Evolutionary conservation across 345 rosid genomes (phyloP), one percentile per base, ranked within the genome.

Genomic region (Diplotaxis tenuifolia): DNA sequence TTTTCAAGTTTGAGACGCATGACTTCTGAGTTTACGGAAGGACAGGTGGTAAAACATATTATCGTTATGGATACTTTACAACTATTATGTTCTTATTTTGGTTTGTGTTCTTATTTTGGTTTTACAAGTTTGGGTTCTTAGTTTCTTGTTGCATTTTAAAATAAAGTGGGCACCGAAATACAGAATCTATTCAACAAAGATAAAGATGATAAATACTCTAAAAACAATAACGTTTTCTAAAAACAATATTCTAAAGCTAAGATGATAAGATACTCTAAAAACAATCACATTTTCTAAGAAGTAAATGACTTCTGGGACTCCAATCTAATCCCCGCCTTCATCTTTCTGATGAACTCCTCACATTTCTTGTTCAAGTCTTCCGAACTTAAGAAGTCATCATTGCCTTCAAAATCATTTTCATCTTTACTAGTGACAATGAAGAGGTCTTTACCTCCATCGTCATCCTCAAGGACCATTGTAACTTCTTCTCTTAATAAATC

Each of bases 351-450:
- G 75, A 89, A 92, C 1, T 88, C 85, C 0, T 89, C 97, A 40
- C 87, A 89, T 79, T 79, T 88, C 85, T 81, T 79, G 80, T 92
- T 82, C 22, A 87, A 77, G 28, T 89, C 96, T 38, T 91, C 97
- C 1, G 38, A 28, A 74, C 86, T 87, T 27, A 84, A 63, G 47
- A 60, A 70, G 52, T 64, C 67, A 63, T 63, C 67, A 38, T 62
- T 47, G 20, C 21, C 66, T 2, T 68, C 70, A 65, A n/a, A n/a
- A n/a, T 65, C 50, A 29, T 57, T 53, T 15, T 60, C 71, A 20
- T 68, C 53, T 10, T 53, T 5, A 40, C 15, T 53, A 15, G 45
- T 4, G 29, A 54, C 21, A 50, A 65, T n/a, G 16, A 54, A 52
- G 61, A 54, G 56, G 61, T 70, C 74, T 63, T 63, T 36, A 68